These are phyloP conservation scores for Saprolegnia diclina DNA, from an alignment of 352 stramenopile species.

Conservation along the genomic window DNA sequence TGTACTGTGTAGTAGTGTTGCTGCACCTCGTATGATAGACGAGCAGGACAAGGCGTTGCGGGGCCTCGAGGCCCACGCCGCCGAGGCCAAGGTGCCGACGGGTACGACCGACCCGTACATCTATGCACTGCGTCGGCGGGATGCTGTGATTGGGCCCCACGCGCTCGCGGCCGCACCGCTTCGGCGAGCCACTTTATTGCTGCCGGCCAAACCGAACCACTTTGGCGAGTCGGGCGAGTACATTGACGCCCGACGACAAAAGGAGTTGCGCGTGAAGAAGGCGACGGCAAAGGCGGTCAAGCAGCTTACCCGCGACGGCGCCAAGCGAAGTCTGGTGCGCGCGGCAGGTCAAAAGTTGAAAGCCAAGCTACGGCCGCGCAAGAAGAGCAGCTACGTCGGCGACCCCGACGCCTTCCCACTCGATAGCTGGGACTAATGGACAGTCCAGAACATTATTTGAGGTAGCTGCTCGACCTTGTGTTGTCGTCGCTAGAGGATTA, in stretches of 20 bases:
- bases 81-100: neutral
- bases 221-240: neutral
- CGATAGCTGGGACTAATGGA: neutral
- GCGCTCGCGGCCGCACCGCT: no score
- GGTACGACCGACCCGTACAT: neutral
- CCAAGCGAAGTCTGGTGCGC: neutral
- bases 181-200: no score
- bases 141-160: neutral
- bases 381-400: neutral
- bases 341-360: conserved; percentile 8
- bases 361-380: neutral
- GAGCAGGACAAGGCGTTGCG: conserved; percentile 3
- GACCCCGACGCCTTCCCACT: neutral
- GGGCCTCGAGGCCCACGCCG: neutral
- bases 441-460: no score
- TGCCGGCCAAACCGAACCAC: neutral
- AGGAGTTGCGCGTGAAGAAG: conserved; percentile 26
- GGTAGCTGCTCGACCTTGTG: no score
- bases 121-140: neutral
- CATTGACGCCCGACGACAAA: conserved; percentile 15
- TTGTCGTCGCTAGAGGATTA: no score
- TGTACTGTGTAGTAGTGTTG: neutral
- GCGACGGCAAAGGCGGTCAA: conserved; percentile 20
- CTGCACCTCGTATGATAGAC: no score
- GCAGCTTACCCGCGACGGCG: conserved; percentile 8